Base-by-base conservation (phyloP, 805 yeast species). In the Schizosaccharomyces pombe region DNA sequence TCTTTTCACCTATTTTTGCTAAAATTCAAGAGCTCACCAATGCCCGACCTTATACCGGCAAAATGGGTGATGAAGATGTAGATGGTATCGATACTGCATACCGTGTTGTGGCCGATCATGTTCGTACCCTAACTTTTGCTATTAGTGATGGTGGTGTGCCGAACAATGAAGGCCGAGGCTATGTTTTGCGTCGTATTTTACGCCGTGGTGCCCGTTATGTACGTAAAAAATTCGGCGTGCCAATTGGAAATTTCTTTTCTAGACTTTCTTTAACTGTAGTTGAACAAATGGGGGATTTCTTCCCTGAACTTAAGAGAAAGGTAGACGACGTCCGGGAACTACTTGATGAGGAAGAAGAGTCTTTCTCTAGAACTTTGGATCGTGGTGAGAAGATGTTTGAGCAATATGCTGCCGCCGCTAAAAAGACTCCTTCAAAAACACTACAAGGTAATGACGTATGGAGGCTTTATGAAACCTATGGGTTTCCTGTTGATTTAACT, bases 121-220 rank as follows among this genome's bases (percentile, higher is more conserved):
- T 91, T 37, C 81, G 99, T 70, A 91, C 99, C 28, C 75, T 91
- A 66, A 85, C 95, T 2, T 85, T 91, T 68, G 96, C 99, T 53
- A 75, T 91, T 57, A 84, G 94, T 40, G 99, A 91, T 68, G 99
- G 99, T 64, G 99, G 98, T 64, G 96, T 91, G 56, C 99, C 99
- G 65, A 91, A 91, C 71, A 91, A 87, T 64, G 98, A 91, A 66
- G 99, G 99, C 62, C 82, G 98, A 71, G 99, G 99, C 62, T 91
- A 91, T 64, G 99, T 91, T 47, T 72, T 91, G 67, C 81, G 99
- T 72, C 82, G 99, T 73, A 87, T 91, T 61, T 73, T 91, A 64
- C 82, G 99, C 74, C 82, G 99, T 74, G 99, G 98, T 64, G 85
- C 95, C 40, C 82, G 98, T 69, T 91, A 85, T 64, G 96, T 82